A percentile compares a stretch with the other conserved stretches of the same genome.
Evolutionary conservation across 441 rosid genomes (phyloP).

Genomic region (Kokia cookei): DNA sequence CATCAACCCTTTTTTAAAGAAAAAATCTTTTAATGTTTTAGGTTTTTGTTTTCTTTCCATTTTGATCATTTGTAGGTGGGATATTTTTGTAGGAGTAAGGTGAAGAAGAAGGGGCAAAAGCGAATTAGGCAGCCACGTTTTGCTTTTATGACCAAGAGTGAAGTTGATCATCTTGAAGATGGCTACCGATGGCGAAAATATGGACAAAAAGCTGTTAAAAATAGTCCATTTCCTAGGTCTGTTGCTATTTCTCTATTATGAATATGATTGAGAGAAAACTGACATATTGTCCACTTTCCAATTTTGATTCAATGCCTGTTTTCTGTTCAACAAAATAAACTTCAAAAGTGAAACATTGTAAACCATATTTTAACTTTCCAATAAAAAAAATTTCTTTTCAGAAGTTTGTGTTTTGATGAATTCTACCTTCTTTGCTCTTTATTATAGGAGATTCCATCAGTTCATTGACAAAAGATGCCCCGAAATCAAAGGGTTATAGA

Average conservation of each 20-base stretch:
- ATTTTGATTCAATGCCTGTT: neutral
- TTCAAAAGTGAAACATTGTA: neutral
- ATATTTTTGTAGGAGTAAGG: constrained; percentile 51
- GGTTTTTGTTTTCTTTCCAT: neutral
- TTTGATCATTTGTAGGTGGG: constrained; percentile 26
- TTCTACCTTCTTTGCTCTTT: neutral
- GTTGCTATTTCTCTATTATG: constrained; percentile 4
- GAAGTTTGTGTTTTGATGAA: neutral
- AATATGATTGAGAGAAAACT: neutral
- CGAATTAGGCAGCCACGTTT: constrained; percentile 79
- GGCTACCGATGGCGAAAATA: constrained; percentile 96
- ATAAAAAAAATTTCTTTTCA: neutral
- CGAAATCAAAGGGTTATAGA: neutral
- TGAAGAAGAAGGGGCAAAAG: constrained; percentile 67
- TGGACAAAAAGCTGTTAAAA: constrained; percentile 95
- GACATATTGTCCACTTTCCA: neutral
- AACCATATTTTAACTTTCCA: neutral
- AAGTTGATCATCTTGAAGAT: constrained; percentile 93
- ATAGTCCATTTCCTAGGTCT: constrained; percentile 81
- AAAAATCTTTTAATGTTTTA: neutral
- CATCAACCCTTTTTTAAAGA: neutral
- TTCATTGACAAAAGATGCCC: neutral
- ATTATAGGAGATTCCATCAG: neutral
- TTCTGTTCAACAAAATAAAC: neutral
- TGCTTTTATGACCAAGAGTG: constrained; percentile 93